These are phyloP conservation scores for Globisporangium nodosum DNA, from an alignment of 352 stramenopile genomes.

Conservation along the genomic window DNA sequence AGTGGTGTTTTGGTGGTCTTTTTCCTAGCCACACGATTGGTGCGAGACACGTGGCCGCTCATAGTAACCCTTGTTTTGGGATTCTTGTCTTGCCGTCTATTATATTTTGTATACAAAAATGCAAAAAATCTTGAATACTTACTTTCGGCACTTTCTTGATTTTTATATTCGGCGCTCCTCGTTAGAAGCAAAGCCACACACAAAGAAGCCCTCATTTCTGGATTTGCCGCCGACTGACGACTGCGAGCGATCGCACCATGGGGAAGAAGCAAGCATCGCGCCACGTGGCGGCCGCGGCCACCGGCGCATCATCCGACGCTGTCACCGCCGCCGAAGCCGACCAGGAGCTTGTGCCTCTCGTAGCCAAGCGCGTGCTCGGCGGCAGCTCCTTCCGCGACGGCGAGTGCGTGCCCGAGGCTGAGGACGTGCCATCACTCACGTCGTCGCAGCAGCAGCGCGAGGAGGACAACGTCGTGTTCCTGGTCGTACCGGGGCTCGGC, in stretches of 20 bases:
- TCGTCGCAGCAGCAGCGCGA: conserved; percentile 45
- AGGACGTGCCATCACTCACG: conserved; percentile 71
- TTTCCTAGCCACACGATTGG: too few species aligned
- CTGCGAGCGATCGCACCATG: not conserved
- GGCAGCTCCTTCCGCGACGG: conserved; percentile 27
- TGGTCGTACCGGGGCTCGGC: conserved; percentile 49
- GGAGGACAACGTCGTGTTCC: conserved; percentile 66
- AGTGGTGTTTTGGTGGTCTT: too few species aligned
- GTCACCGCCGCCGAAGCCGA: not conserved
- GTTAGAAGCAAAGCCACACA: not conserved
- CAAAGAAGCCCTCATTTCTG: conserved; percentile 4
- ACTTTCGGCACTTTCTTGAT: too few species aligned
- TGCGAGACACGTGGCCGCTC: too few species aligned
- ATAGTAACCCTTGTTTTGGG: too few species aligned
- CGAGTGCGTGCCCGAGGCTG: conserved; percentile 47
- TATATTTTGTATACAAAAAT: too few species aligned
- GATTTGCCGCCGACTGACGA: not conserved
- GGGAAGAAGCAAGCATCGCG: conserved; percentile 2
- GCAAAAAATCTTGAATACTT: too few species aligned
- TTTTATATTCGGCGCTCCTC: too few species aligned
- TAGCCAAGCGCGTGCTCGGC: not conserved
- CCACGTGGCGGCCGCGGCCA: not conserved
- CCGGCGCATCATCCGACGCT: not conserved
- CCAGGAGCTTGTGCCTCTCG: conserved; percentile 12
- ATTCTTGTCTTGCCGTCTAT: too few species aligned